A percentile compares a stretch with the other conserved stretches of the same genome.
Conservation (phyloP, 176 grass and related monocot species). For the Triticum monococcum region DNA sequence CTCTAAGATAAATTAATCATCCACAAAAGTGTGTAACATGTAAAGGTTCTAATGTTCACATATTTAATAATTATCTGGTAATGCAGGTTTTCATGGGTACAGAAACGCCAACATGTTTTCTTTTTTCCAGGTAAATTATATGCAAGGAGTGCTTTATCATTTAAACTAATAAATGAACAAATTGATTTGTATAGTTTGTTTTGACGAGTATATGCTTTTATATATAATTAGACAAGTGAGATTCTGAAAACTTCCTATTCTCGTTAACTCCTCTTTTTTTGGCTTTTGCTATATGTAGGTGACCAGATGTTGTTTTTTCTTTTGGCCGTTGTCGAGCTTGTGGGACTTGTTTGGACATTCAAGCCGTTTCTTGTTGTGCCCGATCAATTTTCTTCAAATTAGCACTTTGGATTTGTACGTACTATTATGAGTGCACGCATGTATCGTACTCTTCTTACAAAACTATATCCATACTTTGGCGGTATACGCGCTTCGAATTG, state of each 20-base stretch:
- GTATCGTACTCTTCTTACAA: too few relatives aligned
- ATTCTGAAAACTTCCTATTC: not conserved
- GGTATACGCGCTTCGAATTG: not conserved
- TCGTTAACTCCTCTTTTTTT: not conserved
- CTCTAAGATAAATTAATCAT: not conserved
- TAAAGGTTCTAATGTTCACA: not conserved
- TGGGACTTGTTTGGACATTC: constrained; percentile 46
- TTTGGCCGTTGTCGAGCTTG: constrained; percentile 30
- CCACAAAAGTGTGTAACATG: not conserved
- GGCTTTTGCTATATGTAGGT: constrained; percentile 24
- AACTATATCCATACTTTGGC: too few relatives aligned
- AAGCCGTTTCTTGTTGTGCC: constrained; percentile 44
- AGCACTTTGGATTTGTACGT: not conserved
- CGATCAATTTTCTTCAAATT: not conserved
- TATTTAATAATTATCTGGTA: not conserved
- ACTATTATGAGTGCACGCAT: not conserved
- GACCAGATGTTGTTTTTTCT: constrained; percentile 54
- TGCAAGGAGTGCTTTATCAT: not conserved
- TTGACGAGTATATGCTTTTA: not conserved
- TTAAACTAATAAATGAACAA: not conserved
- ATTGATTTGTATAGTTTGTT: not conserved
- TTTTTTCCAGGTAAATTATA: constrained; percentile 50
- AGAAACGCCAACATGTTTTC: constrained; percentile 53
- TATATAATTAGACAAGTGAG: not conserved
- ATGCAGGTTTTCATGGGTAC: constrained; percentile 67